Percentiles rank a stretch among this genome's conserved stretches.
Evolutionary conservation across 345 rosid species (phyloP).

Genomic region (Salix exigua): DNA sequence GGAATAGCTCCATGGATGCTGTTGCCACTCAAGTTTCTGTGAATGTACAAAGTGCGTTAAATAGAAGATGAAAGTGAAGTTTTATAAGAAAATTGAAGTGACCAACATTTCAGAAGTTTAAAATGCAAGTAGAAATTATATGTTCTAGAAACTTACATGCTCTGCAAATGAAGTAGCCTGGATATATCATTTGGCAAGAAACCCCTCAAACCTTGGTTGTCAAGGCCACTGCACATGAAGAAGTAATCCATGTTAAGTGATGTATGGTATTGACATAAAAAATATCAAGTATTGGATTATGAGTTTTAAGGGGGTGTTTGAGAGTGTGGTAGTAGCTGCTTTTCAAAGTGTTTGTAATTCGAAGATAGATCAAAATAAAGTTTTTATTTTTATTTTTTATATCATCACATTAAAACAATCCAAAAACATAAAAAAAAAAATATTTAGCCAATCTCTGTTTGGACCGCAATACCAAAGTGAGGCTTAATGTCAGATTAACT

Average conservation of each 20-base stretch:
- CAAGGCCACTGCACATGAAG: conserved; percentile 60
- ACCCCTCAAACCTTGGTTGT: conserved; percentile 86
- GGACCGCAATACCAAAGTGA: no score
- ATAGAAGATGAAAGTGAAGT: not conserved
- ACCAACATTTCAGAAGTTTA: not conserved
- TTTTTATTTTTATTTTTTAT: no score
- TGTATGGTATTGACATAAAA: not conserved
- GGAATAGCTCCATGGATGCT: conserved; percentile 74
- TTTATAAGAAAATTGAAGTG: not conserved
- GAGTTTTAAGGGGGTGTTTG: not conserved
- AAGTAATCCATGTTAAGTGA: conserved; percentile 5
- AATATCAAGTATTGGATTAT: not conserved
- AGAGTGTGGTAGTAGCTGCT: no score
- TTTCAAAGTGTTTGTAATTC: no score
- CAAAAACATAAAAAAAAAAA: no score
- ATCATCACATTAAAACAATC: no score
- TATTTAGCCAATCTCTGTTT: no score
- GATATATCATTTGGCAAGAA: conserved; percentile 71
- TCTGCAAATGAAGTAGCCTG: conserved; percentile 65
- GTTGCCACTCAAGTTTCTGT: conserved; percentile 88
- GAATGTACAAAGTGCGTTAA: not conserved
- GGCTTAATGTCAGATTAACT: not conserved
- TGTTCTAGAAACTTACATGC: conserved; percentile 56
- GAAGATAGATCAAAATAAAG: no score
- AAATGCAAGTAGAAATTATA: not conserved